Evolutionary conservation across 805 yeast genomes (phyloP), one percentile per base, ranked within the genome.

Genomic region (Hanseniaspora guilliermondii): DNA sequence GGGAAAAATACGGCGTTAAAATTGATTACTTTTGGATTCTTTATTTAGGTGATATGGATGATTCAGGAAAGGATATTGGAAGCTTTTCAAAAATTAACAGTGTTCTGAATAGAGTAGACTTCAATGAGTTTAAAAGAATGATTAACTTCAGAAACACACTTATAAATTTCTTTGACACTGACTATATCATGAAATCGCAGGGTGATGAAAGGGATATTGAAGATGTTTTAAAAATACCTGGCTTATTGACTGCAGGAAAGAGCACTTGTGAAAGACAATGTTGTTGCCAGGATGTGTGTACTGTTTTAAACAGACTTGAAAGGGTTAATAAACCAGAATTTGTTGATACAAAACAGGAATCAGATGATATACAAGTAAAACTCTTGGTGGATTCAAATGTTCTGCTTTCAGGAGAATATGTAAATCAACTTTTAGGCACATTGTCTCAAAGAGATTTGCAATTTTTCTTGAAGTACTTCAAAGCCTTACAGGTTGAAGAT

Each of bases 381-480:
- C 16, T 32, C 2, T 17, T n/a, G 2, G 62, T 0, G 78, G 73
- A 0, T 68, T 73, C 17, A 84, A 76, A 61, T 73, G 53, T 54
- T 1, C 19, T 54, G n/a, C 40, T 54, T 9, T 44, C 56, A 12
- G 27, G 16, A 4, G 47, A 54, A 12, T 54, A 33, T 37, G 36
- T 54, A 87, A 0, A 65, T 60, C 0, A 87, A 82, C 62, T 64
- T 85, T 41, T 65, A 38, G 22, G 8, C 35, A 1, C 60, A 58
- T 35, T 49, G 17, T 32, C 47, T 16, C 17, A 36, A 61, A 9
- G 64, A 68, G 8, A 86, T 56, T 64, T 67, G 4, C 69, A 69
- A 2, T 93, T 85, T 62, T 82, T 80, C 64, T 69, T 72, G 38
- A 77, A 82, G 53, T 91, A 96, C 94, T 86, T 86, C 61, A 69